A percentile compares a stretch with the other conserved stretches of the same genome.
phyloP scores from a whole-genome alignment of 2,329 filamentous ascomycete species.

The Cadophora gregata region DNA sequence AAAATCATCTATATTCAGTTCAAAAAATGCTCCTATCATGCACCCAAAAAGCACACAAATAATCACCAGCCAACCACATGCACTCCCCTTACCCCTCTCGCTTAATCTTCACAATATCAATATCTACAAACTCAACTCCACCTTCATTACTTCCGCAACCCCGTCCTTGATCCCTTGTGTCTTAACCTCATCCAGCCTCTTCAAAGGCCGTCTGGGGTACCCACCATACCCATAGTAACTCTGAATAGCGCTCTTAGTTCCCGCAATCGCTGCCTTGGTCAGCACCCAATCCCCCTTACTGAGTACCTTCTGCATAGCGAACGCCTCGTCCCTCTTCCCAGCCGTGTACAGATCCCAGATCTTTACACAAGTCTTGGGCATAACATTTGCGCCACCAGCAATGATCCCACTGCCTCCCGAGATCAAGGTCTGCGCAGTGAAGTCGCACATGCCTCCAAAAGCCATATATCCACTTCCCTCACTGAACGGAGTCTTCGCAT shows the following conservation, averaged over 20 bases:
- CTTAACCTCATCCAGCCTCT: slow-evolving; percentile 65
- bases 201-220: slow-evolving; percentile 74
- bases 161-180: slow-evolving; percentile 60
- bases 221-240: slow-evolving; percentile 83
- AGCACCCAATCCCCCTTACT: slow-evolving; percentile 82
- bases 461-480: slow-evolving; percentile 77
- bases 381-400: slow-evolving; percentile 82
- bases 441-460: slow-evolving; percentile 87
- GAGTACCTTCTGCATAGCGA: slow-evolving; percentile 77
- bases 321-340: slow-evolving; percentile 77
- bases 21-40: slow-evolving; percentile 2
- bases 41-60: background rate
- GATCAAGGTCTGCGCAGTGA: slow-evolving; percentile 80
- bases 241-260: slow-evolving; percentile 85
- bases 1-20: slow-evolving; percentile 1
- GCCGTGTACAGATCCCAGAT: slow-evolving; percentile 78
- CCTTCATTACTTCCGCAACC: slow-evolving; percentile 67
- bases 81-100: background rate
- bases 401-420: slow-evolving; percentile 85
- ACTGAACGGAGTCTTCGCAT: slow-evolving; percentile 69
- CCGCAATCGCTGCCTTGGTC: slow-evolving; percentile 82
- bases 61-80: background rate
- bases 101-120: background rate
- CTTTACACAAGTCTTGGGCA: slow-evolving; percentile 80
- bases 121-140: slow-evolving; percentile 56